A percentile compares a stretch with the other conserved stretches of the same genome.
Conservation (phyloP, 2,329 filamentous ascomycete genomes). For the Endoconidiophora polonica region DNA sequence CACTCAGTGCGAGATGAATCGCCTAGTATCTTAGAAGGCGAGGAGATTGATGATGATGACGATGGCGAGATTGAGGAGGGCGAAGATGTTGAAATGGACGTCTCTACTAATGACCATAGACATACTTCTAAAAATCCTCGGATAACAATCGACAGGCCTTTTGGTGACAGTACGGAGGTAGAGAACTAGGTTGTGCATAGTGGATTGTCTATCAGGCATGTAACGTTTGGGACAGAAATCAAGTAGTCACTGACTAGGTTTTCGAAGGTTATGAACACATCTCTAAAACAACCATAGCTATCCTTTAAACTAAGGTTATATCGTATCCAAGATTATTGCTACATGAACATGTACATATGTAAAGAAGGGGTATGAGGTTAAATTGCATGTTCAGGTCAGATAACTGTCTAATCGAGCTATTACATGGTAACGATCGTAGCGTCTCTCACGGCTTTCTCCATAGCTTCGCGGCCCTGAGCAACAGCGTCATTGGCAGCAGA, state of each 20-base stretch:
- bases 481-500: constrained; percentile 38
- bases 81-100: constrained; percentile 42
- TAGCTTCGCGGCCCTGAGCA: constrained; percentile 28
- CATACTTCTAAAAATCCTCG: constrained; percentile 18
- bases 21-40: constrained; percentile 39
- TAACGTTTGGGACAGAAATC: too few species aligned
- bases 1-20: constrained; percentile 15
- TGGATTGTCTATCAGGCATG: too few species aligned
- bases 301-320: too few species aligned
- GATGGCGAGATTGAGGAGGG: constrained; percentile 25
- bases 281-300: too few species aligned
- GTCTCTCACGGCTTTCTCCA: constrained; percentile 8
- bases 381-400: too few species aligned
- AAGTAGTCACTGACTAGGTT: too few species aligned
- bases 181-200: constrained; percentile 20
- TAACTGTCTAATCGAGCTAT: not conserved
- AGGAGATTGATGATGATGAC: constrained; percentile 37
- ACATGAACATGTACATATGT: too few species aligned
- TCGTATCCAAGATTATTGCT: too few species aligned
- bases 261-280: too few species aligned
- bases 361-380: too few species aligned
- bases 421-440: constrained; percentile 4
- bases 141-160: constrained; percentile 33
- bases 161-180: constrained; percentile 48
- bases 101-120: too few species aligned